These are phyloP conservation scores for Xylaria curta DNA, from an alignment of 495 filamentous ascomycete species.

Conservation along the genomic window DNA sequence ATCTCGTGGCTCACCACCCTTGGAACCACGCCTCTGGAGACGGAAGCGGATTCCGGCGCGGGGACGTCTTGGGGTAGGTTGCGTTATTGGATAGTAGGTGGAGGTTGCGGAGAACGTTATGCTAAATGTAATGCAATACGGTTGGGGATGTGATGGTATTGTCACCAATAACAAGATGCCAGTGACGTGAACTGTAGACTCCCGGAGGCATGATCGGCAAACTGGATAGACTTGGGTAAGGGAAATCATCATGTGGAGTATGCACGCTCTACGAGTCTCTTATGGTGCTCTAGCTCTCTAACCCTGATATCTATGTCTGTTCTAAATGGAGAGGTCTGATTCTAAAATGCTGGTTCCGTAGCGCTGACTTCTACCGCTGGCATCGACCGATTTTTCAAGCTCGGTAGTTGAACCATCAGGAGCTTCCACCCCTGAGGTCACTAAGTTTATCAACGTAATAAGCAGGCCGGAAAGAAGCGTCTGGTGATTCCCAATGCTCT, in stretches of 20 bases:
- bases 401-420: slow-evolving; percentile 12
- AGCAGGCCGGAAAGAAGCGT: slow-evolving; percentile 66
- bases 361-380: neutral
- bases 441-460: slow-evolving; percentile 84
- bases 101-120: slow-evolving; percentile 21
- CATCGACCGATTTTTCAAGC: neutral
- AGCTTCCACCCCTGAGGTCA: slow-evolving; percentile 63
- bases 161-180: neutral
- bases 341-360: neutral
- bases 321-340: neutral
- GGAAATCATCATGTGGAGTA: neutral
- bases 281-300: slow-evolving; percentile 12
- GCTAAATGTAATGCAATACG: slow-evolving; percentile 1
- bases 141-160: neutral
- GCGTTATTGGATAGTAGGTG: slow-evolving; percentile 12
- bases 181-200: neutral
- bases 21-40: neutral
- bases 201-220: neutral
- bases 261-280: neutral
- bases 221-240: neutral
- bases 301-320: slow-evolving; percentile 1
- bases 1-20: neutral
- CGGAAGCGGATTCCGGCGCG: neutral
- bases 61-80: slow-evolving; percentile 12
- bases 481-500: slow-evolving; percentile 75